Percentiles rank a stretch among this genome's conserved stretches.
These are phyloP conservation scores for Trichoderma afroharzianum DNA, from an alignment of 2,329 filamentous ascomycete genomes.

Conservation along the genomic window DNA sequence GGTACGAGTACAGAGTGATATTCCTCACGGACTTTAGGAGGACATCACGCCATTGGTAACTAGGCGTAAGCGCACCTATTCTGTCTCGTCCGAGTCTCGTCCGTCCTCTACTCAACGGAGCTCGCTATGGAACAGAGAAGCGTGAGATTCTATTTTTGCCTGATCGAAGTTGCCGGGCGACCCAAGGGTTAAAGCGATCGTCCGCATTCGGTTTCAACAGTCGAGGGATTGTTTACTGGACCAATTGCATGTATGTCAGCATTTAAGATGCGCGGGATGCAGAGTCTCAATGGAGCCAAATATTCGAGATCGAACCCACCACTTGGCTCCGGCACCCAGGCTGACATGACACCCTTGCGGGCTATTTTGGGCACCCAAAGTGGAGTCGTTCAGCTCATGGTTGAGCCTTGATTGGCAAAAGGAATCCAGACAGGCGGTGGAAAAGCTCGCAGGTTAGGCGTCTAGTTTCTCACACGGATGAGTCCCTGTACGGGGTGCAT, in stretches of 20 bases:
- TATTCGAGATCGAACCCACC: constrained; percentile 1
- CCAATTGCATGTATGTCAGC: constrained; percentile 9
- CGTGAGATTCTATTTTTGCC: constrained; percentile 16
- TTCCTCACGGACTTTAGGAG: neutral
- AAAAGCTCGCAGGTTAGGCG: neutral
- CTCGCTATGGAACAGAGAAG: neutral
- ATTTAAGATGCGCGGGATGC: constrained; percentile 3
- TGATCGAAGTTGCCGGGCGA: neutral
- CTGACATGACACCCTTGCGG: neutral
- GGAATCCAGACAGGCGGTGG: neutral
- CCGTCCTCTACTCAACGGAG: neutral
- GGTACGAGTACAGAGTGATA: neutral
- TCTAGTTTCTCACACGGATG: neutral
- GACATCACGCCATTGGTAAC: neutral
- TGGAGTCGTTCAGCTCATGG: neutral
- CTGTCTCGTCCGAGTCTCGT: neutral
- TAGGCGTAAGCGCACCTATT: neutral
- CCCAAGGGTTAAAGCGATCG: neutral
- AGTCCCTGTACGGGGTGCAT: neutral
- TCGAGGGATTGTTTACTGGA: neutral
- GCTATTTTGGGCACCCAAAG: constrained; percentile 16
- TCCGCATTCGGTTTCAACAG: constrained; percentile 4
- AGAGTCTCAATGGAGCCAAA: constrained; percentile 2
- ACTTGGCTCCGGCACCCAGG: constrained; percentile 3
- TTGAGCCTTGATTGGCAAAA: neutral